phyloP scores from a whole-genome alignment of 73 alveolate genomes.

The Loxodes magnus region DNA sequence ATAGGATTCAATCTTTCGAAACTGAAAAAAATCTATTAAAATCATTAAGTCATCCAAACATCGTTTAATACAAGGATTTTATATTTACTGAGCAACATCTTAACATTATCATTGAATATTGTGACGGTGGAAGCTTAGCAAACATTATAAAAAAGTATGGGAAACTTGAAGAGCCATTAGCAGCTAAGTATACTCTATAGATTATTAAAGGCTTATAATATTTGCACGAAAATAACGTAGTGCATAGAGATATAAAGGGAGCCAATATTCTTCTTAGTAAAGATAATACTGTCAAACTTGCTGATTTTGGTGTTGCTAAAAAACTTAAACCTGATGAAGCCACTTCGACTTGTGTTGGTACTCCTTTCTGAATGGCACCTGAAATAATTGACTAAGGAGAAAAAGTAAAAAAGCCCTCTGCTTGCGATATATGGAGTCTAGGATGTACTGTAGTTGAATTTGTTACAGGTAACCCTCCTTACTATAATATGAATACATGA shows the following conservation, averaged over 20 bases:
- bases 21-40: constrained; percentile 79
- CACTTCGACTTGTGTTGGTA: constrained; percentile 83
- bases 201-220: constrained; percentile 88
- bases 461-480: constrained; percentile 91
- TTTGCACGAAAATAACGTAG: constrained; percentile 85
- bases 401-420: constrained; percentile 74
- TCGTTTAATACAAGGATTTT: constrained; percentile 91
- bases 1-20: constrained; percentile 58
- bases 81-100: constrained; percentile 75
- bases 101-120: constrained; percentile 85
- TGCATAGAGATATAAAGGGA: constrained; percentile 96
- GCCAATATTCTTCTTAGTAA: constrained; percentile 90
- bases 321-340: constrained; percentile 64
- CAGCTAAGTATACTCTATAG: constrained; percentile 75
- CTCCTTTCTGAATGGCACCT: constrained; percentile 99
- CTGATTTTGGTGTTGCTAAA: constrained; percentile 97
- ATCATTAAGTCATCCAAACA: constrained; percentile 82
- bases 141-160: constrained; percentile 72
- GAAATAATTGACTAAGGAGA: constrained; percentile 93
- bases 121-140: constrained; percentile 85
- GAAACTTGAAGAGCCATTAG: constrained; percentile 82
- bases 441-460: constrained; percentile 95
- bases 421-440: constrained; percentile 95
- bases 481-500: constrained; percentile 65
- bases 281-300: constrained; percentile 86